phyloP scores from a whole-genome alignment of 805 yeast species.

The Barnettozyma salicaria region DNA sequence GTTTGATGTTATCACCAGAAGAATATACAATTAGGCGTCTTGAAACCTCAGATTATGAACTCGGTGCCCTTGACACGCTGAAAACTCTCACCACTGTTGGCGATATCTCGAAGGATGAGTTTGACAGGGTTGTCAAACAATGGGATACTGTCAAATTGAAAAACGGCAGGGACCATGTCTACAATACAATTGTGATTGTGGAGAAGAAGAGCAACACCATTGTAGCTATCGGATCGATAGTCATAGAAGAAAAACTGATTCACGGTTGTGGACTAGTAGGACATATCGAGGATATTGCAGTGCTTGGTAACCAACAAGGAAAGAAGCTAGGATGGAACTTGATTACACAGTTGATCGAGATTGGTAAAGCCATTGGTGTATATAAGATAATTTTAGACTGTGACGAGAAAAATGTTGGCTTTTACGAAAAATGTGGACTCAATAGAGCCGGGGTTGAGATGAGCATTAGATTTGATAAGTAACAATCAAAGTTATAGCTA shows the following conservation, averaged over 20 bases:
- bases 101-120: slow-evolving; percentile 45
- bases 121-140: slow-evolving; percentile 43
- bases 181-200: slow-evolving; percentile 65
- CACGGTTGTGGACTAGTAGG: slow-evolving; percentile 85
- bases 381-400: slow-evolving; percentile 91
- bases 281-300: slow-evolving; percentile 93
- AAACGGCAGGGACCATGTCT: slow-evolving; percentile 32
- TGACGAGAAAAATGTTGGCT: slow-evolving; percentile 70
- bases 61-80: slow-evolving; percentile 60
- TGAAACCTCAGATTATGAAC: slow-evolving; percentile 46
- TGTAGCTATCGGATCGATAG: slow-evolving; percentile 78
- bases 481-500: neutral
- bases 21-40: slow-evolving; percentile 65
- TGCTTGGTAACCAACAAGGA: slow-evolving; percentile 71
- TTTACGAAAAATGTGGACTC: slow-evolving; percentile 86
- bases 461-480: slow-evolving; percentile 41
- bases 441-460: slow-evolving; percentile 61
- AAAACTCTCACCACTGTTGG: slow-evolving; percentile 81
- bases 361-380: slow-evolving; percentile 61
- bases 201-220: slow-evolving; percentile 40
- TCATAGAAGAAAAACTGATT: slow-evolving; percentile 77
- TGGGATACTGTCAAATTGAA: slow-evolving; percentile 43
- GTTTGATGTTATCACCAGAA: slow-evolving; percentile 39
- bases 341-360: slow-evolving; percentile 52
- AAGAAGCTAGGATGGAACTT: slow-evolving; percentile 66